Conservation (phyloP, 768 basidiomycete genomes). For the Naganishia vaughanmartiniae region DNA sequence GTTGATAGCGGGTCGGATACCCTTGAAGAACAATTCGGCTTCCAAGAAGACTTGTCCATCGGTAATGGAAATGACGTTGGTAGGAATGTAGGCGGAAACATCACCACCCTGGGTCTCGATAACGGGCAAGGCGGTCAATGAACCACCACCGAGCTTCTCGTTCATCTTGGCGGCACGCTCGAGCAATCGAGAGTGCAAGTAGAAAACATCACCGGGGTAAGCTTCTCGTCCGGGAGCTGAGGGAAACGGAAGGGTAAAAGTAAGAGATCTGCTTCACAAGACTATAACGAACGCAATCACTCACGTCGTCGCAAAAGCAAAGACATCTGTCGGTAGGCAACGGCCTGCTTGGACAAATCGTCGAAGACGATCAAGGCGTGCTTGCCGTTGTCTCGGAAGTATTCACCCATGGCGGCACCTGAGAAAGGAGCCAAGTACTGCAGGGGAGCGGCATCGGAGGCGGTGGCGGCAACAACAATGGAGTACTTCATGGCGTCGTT, state of each 20-base stretch:
- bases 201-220: conserved; percentile 76
- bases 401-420: conserved; percentile 99
- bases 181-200: conserved; percentile 98
- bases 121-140: conserved; percentile 96
- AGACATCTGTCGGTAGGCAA: conserved; percentile 99
- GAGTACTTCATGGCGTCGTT: conserved; percentile 99
- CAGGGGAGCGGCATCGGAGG: conserved; percentile 96
- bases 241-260: neutral
- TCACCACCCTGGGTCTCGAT: conserved; percentile 99
- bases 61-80: conserved; percentile 96
- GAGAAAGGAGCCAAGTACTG: conserved; percentile 99
- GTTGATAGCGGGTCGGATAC: conserved; percentile 98
- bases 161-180: conserved; percentile 99
- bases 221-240: conserved; percentile 39
- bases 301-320: conserved; percentile 82
- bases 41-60: conserved; percentile 99
- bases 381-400: conserved; percentile 99
- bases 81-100: conserved; percentile 97
- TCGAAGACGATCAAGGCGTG: conserved; percentile 99
- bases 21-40: conserved; percentile 99
- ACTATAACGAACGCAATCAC: conserved; percentile 1
- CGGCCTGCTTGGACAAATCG: conserved; percentile 99
- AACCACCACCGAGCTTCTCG: conserved; percentile 97
- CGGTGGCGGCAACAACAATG: conserved; percentile 98
- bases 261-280: conserved; percentile 25